Base-by-base conservation (phyloP, 2,329 filamentous ascomycete species). In the Albifimbria verrucaria region DNA sequence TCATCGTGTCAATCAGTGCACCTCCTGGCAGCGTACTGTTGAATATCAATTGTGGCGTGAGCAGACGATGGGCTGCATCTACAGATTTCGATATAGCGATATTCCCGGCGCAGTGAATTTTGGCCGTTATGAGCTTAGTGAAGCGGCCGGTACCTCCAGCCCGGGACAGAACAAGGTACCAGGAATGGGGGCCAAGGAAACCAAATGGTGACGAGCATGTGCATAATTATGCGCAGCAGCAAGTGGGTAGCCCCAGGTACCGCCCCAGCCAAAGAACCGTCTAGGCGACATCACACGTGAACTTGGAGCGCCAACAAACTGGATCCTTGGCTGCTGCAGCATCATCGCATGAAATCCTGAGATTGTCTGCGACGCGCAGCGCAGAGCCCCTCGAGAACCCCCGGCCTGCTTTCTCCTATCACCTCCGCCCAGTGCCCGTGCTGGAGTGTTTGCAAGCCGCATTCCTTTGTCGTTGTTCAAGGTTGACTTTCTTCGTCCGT, bases 1-100 rank as follows among this genome's bases (percentile, higher is more conserved):
- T 83, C 81, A 85, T 85, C 18, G 32, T n/a, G 32, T 39, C 12
- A 39, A 39, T 5, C 5, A 4, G 12, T 39, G 32, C 18, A 39
- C 18, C 32, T 7, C 7, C 26, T 9, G 26, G 26, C 26, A 32
- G 15, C 15, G 7, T 9, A 32, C 11, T 39, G 32, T n/a, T 7
- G 12, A 5, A 39, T n/a, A 7, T n/a, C 18, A 12, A 39, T 39
- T 12, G 32, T 6, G 32, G 32, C 32, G 32, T 39, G 32, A 39
- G 12, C 12, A n/a, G 18, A n/a, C 18, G 5, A 39, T n/a, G 15
- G 26, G 26, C 6, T 39, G 32, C 32, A n/a, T 39, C 32, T 12
- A n/a, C 32, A 17, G 12, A n/a, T n/a, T 12, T 39, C 32, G 32
- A 12, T 39, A n/a, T n/a, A 39, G 32, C 32, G 32, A 39, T 39